phyloP scores from a whole-genome alignment of 2,329 filamentous ascomycete genomes.

The Microdochium paspali region DNA sequence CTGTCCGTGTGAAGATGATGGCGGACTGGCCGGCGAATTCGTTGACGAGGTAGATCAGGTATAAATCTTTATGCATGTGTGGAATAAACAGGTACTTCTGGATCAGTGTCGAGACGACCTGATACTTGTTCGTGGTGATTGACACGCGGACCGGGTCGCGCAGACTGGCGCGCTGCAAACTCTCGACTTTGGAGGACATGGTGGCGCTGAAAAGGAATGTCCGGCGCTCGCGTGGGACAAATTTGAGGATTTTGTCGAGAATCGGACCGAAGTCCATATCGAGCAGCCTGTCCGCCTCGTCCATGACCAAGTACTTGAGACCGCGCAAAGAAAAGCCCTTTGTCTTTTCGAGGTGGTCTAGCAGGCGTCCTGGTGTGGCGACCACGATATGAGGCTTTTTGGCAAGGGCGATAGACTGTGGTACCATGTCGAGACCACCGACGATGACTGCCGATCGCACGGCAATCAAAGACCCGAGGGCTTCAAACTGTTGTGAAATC shows the following conservation, averaged over 20 bases:
- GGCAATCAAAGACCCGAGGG: conserved; percentile 78
- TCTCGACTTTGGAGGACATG: conserved; percentile 89
- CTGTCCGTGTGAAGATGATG: conserved; percentile 87
- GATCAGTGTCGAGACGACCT: conserved; percentile 81
- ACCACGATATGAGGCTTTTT: conserved; percentile 94
- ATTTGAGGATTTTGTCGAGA: conserved; percentile 87
- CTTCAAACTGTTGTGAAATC: conserved; percentile 81
- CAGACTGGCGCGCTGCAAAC: conserved; percentile 79
- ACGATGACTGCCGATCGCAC: conserved; percentile 80
- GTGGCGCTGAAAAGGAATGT: conserved; percentile 94
- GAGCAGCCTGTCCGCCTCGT: conserved; percentile 84
- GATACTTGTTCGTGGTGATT: conserved; percentile 75
- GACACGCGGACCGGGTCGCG: conserved; percentile 76
- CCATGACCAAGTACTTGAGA: conserved; percentile 86
- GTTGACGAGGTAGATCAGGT: conserved; percentile 78
- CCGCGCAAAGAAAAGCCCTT: conserved; percentile 83
- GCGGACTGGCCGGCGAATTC: conserved; percentile 78
- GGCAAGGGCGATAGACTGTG: conserved; percentile 82
- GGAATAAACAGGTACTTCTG: conserved; percentile 85
- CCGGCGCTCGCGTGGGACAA: conserved; percentile 65
- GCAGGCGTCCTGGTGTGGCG: conserved; percentile 77
- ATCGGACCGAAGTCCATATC: conserved; percentile 92
- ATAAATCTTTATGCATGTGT: conserved; percentile 79
- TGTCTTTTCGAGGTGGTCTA: conserved; percentile 93
- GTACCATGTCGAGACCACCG: conserved; percentile 92